Base-by-base conservation (phyloP, 78 protist species). In the Dictyostelium capitatum region DNA sequence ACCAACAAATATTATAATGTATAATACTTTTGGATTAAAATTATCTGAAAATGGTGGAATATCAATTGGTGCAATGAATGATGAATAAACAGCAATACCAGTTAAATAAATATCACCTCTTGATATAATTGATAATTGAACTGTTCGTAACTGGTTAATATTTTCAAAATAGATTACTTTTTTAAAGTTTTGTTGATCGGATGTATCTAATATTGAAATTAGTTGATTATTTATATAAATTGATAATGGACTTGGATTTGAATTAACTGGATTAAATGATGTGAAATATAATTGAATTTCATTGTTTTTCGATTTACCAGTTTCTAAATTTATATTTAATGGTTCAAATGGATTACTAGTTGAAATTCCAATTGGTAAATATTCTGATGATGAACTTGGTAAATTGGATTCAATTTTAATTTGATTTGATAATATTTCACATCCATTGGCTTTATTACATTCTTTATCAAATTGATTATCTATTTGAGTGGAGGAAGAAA, bases 81-180 rank as follows among this genome's bases (percentile, higher is more conserved):
- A 23, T 7, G 75, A 14, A 67, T 67, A 67, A 6, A 17, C 30
- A 1, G 48, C 75, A 15, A 67, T 32, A 30, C 46, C 10, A 4
- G 75, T 67, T 67, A 67, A 32, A 67, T 67, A 67, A 67, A 67
- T 67, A 32, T 67, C 75, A 32, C 75, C 75, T 67, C 75, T 67
- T 1, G 41, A 32, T 15, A 6, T 17, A 7, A 67, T 28, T 25
- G 48, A 32, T 28, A 67, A 28, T 32, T 67, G 12, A 32, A 32
- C 6, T 32, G 41, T 28, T 12, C 4, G 8, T 37, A 37, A 37
- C 1, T 37, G 43, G 2, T 2, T 2, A 37, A 1, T 2, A 37
- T 2, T 37, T 37, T 37, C 43, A 37, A 37, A 37, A 37, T 37
- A 37, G 2, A 37, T 37, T 37, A 3, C 43, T 37, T 37, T 37